A percentile compares a stretch with the other conserved stretches of the same genome.
Conservation (phyloP, 192 early-diverging fungal species). For the Entomortierella lignicola region DNA sequence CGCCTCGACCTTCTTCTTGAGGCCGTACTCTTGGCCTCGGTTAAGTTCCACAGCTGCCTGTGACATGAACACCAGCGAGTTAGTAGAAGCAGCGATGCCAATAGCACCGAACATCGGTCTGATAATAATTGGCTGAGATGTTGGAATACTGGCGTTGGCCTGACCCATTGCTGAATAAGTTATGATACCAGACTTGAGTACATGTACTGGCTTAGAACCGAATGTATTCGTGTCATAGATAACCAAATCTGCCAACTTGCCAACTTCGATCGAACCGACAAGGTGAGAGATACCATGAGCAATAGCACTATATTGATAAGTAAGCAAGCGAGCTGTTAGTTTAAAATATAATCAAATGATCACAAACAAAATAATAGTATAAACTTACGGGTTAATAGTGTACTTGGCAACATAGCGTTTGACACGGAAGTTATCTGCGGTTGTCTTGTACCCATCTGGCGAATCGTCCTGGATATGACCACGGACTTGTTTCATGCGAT, state of each 20-base stretch:
- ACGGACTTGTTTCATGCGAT: slow-evolving; percentile 92
- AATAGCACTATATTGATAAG: slow-evolving; percentile 70
- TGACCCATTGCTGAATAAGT: slow-evolving; percentile 91
- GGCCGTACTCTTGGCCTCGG: slow-evolving; percentile 64
- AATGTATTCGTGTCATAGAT: slow-evolving; percentile 88
- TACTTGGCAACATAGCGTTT: slow-evolving; percentile 96
- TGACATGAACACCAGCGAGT: slow-evolving; percentile 87
- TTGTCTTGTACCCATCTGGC: slow-evolving; percentile 31
- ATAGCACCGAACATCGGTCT: slow-evolving; percentile 89
- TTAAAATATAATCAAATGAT: too few relatives aligned
- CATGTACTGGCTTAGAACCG: slow-evolving; percentile 86
- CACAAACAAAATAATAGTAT: too few relatives aligned
- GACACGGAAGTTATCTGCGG: slow-evolving; percentile 89
- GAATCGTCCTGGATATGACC: slow-evolving; percentile 69
- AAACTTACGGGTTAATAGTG: slow-evolving; percentile 92
- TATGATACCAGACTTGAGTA: slow-evolving; percentile 92
- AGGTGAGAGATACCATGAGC: slow-evolving; percentile 89
- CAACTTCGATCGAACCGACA: slow-evolving; percentile 93
- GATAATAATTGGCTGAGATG: slow-evolving; percentile 88
- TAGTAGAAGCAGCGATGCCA: slow-evolving; percentile 67
- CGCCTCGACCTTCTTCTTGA: slow-evolving; percentile 75
- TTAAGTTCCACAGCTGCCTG: slow-evolving; percentile 73
- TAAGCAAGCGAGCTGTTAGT: too few relatives aligned
- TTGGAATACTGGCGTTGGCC: slow-evolving; percentile 95
- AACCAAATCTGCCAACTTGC: slow-evolving; percentile 94